A percentile compares a stretch with the other conserved stretches of the same genome.
These are phyloP conservation scores for Cladophialophora exuberans DNA, from an alignment of 2,329 filamentous ascomycete genomes.

Conservation along the genomic window DNA sequence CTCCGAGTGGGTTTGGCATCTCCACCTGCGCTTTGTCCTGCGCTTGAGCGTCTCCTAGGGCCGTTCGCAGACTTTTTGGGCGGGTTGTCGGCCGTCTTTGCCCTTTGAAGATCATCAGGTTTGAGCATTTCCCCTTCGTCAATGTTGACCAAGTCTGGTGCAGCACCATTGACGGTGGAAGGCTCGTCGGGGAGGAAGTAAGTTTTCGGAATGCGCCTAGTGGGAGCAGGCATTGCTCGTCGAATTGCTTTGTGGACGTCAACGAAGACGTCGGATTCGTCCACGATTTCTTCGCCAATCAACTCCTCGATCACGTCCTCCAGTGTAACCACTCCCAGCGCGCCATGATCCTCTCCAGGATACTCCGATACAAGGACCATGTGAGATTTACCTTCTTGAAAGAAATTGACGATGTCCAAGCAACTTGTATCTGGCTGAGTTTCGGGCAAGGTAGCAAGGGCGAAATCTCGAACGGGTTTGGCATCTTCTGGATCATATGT, in stretches of 20 bases:
- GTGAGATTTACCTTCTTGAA: conserved; percentile 98
- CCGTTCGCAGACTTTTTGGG: conserved; percentile 36
- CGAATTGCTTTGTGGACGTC: conserved; percentile 98
- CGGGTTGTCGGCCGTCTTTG: conserved; percentile 28
- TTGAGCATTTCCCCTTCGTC: conserved; percentile 46
- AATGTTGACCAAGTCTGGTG: conserved; percentile 48
- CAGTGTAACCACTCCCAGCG: conserved; percentile 89
- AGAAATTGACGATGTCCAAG: conserved; percentile 98
- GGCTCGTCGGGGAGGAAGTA: conserved; percentile 50
- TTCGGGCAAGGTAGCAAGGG: conserved; percentile 90
- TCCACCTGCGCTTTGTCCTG: conserved; percentile 36
- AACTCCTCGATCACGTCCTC: conserved; percentile 99
- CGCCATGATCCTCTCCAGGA: conserved; percentile 88
- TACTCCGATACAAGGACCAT: conserved; percentile 94
- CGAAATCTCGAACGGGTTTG: conserved; percentile 84
- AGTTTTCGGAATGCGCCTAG: conserved; percentile 67
- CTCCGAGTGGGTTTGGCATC: conserved; percentile 46
- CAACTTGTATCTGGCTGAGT: conserved; percentile 95
- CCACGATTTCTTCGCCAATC: conserved; percentile 98
- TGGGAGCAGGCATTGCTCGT: conserved; percentile 81
- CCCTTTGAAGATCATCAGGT: conserved; percentile 30
- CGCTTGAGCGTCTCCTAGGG: conserved; percentile 39
- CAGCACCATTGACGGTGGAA: conserved; percentile 33
- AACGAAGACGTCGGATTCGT: conserved; percentile 97
- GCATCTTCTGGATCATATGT: conserved; percentile 96